Evolutionary conservation across 1,284 basidiomycete genomes (phyloP), one percentile per base, ranked within the genome.

Genomic region (Tilletia horrida): DNA sequence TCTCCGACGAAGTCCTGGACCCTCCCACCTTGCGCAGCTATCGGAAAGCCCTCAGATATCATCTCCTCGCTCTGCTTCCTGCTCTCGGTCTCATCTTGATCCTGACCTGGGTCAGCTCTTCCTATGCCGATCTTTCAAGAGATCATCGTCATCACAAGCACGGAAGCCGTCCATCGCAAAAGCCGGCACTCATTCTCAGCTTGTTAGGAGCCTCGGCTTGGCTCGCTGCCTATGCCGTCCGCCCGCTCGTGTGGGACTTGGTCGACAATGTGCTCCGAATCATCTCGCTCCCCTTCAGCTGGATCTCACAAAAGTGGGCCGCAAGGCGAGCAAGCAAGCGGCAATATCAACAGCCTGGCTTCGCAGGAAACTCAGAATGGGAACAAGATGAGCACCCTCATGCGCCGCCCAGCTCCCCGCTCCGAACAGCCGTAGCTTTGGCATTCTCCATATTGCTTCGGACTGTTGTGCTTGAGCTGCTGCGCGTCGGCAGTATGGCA

Each of bases 401-500:
- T 11, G 25, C 13, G 14, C 55, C 23, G 55, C 29, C 55, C 3
- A 11, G 35, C n/a, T n/a, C 27, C 3, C 55, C 55, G 14, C 9
- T 35, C 1, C 55, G 55, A 3, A 40, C 55, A 13, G 14, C 31
- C 3, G 14, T 14, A 0, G 35, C 29, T 1, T 27, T 59, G 27
- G 27, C 31, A 11, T 16, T 59, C 55, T 59, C 55, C 55, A 59
- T 59, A 25, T 29, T 59, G 25, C 4, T 40, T 18, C 55, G 55
- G 25, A 59, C 55, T 16, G 27, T 59, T 16, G 27, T 59, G 2
- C 29, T 59, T 7, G 55, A 59, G 29, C 31, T 59, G 7, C 55
- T 59, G 8, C 55, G 55, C 55, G 55, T 59, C 4, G 55, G 55
- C 11, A 59, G 55, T 4, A 59, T 59, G 55, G 55, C 55, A 18